Evolutionary conservation across 2,329 filamentous ascomycete genomes (phyloP).

Genomic region (Clonostachys rosea): DNA sequence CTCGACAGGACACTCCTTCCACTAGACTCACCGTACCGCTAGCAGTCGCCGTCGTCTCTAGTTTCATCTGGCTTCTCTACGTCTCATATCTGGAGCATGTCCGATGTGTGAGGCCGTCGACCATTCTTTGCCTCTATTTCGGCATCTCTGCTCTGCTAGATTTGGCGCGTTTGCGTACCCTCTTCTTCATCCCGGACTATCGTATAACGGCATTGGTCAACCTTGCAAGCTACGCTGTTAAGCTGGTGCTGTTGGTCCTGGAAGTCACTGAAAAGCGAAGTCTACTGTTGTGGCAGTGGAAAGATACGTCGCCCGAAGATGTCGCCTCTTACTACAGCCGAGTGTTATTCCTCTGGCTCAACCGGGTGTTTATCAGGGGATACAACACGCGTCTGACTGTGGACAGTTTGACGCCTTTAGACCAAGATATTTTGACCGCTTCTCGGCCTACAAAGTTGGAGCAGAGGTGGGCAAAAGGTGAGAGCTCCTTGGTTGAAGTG

Average conservation of each 20-base stretch:
- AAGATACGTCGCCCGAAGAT: background rate
- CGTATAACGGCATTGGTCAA: slow-evolving; percentile 22
- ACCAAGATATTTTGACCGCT: slow-evolving; percentile 8
- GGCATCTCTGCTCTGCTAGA: slow-evolving; percentile 37
- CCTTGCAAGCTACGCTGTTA: slow-evolving; percentile 35
- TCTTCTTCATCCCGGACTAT: slow-evolving; percentile 26
- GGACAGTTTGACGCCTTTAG: background rate
- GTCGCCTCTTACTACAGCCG: slow-evolving; percentile 1
- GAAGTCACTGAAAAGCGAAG: slow-evolving; percentile 37
- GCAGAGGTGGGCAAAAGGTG: slow-evolving; percentile 11
- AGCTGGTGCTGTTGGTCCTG: slow-evolving; percentile 32
- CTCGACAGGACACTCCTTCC: background rate
- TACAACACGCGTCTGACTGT: too few species aligned
- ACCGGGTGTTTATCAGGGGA: too few species aligned
- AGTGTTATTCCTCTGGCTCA: slow-evolving; percentile 28
- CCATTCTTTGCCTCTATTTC: slow-evolving; percentile 40
- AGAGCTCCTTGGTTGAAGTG: background rate
- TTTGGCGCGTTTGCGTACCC: slow-evolving; percentile 33
- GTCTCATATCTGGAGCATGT: slow-evolving; percentile 41
- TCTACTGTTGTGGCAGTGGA: background rate
- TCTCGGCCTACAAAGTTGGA: slow-evolving; percentile 7
- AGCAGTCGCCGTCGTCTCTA: slow-evolving; percentile 7
- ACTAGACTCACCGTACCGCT: slow-evolving; percentile 3
- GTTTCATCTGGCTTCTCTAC: slow-evolving; percentile 17
- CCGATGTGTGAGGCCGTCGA: slow-evolving; percentile 36